These are phyloP conservation scores for Takakia lepidozioides DNA, from an alignment of 225 moss, liverwort and hornwort genomes.

Conservation along the genomic window DNA sequence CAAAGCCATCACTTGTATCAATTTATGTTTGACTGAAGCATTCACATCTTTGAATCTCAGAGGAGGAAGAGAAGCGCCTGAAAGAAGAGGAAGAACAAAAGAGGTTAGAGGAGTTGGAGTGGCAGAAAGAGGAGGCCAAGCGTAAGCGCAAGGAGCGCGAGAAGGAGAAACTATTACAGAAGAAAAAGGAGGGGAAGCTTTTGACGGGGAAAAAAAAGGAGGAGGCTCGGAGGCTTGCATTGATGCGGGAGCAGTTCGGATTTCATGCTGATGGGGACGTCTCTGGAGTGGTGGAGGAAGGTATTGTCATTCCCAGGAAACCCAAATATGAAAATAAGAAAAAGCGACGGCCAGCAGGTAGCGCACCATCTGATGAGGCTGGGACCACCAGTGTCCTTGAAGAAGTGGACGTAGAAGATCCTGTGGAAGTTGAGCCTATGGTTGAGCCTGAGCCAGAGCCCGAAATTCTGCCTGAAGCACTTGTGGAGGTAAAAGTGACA, in stretches of 20 bases:
- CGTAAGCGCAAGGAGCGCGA: conserved; percentile 83
- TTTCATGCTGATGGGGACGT: conserved; percentile 51
- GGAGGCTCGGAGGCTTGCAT: conserved; percentile 78
- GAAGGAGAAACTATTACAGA: conserved; percentile 92
- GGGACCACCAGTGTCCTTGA: conserved; percentile 18
- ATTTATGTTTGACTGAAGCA: too few species aligned
- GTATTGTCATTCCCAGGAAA: conserved; percentile 51
- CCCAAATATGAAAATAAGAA: conserved; percentile 90
- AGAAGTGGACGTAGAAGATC: conserved; percentile 48
- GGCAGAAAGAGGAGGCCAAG: conserved; percentile 85
- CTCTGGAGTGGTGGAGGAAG: conserved; percentile 38
- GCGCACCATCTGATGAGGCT: conserved; percentile 33
- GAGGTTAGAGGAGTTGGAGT: conserved; percentile 67
- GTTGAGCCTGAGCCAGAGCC: conserved; percentile 17
- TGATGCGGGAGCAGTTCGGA: conserved; percentile 88
- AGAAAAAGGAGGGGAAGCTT: conserved; percentile 94
- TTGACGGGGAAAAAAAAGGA: conserved; percentile 94
- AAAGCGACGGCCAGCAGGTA: conserved; percentile 64
- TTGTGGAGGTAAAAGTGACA: conserved; percentile 63
- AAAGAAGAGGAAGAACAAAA: conserved; percentile 93
- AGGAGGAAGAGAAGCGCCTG: conserved; percentile 80
- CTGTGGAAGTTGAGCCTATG: conserved; percentile 34
- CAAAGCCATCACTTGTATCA: too few species aligned
- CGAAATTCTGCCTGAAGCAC: conserved; percentile 13
- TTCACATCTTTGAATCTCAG: conserved; percentile 22